phyloP scores from a whole-genome alignment of 2,329 filamentous ascomycete genomes.

The Diaporthe australafricana region DNA sequence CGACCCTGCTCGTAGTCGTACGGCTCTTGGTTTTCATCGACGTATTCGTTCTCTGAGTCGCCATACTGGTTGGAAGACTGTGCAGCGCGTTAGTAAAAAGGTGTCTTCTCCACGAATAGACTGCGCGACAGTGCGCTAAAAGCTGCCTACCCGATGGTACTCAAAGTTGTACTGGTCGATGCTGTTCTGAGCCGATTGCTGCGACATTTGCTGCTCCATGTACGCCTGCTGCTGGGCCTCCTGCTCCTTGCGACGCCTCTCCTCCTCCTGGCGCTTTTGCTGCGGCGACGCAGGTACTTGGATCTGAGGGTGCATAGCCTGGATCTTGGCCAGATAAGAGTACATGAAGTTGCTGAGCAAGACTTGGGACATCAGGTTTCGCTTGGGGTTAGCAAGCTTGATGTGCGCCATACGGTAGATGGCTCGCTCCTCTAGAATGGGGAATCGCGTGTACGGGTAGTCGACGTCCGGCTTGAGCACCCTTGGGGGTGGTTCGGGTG shows the following conservation, averaged over 20 bases:
- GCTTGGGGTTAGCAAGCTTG: constrained; percentile 96
- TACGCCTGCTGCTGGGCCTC: constrained; percentile 56
- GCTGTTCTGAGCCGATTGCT: constrained; percentile 43
- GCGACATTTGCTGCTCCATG: constrained; percentile 54
- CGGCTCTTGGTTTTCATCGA: constrained; percentile 48
- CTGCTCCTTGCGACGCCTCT: constrained; percentile 62
- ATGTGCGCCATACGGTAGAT: constrained; percentile 99
- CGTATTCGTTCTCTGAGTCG: constrained; percentile 46
- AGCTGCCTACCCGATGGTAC: constrained; percentile 47
- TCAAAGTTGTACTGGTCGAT: constrained; percentile 49
- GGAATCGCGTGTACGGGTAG: constrained; percentile 96
- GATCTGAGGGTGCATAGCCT: constrained; percentile 98
- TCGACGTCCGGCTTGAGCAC: constrained; percentile 87
- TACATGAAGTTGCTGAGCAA: constrained; percentile 99
- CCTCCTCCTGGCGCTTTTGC: constrained; percentile 52
- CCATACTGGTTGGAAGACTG: constrained; percentile 48
- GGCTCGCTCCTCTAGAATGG: constrained; percentile 92
- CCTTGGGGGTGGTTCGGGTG: constrained; percentile 79
- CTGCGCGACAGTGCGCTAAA: constrained; percentile 25
- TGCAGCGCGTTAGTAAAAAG: neutral
- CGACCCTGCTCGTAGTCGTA: constrained; percentile 49
- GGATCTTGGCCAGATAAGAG: constrained; percentile 96
- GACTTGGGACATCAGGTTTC: constrained; percentile 93
- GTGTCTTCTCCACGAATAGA: neutral
- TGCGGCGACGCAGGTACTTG: constrained; percentile 86